Conservation (phyloP, 2,329 filamentous ascomycete genomes). For the Aspergillus pseudonomiae region DNA sequence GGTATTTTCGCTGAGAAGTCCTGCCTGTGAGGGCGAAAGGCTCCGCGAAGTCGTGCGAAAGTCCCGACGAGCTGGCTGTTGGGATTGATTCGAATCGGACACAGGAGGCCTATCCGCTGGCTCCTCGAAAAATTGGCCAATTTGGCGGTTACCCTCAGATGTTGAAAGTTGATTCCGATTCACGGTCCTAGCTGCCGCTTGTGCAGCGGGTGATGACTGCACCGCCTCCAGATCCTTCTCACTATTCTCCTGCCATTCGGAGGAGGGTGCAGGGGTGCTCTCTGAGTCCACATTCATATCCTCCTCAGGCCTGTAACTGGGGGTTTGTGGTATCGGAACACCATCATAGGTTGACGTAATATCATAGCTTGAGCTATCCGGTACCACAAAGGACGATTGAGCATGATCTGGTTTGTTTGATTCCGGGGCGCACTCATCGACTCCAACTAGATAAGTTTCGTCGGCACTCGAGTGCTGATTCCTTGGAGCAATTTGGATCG, state of each 20-base stretch:
- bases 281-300: conserved; percentile 23
- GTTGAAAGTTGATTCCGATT: conserved; percentile 41
- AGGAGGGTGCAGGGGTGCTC: conserved; percentile 20
- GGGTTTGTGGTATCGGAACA: conserved; percentile 24
- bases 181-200: conserved; percentile 45
- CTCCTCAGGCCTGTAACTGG: conserved; percentile 19
- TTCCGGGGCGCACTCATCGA: conserved; percentile 28
- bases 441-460: conserved; percentile 49
- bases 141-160: conserved; percentile 25
- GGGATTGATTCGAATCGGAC: conserved; percentile 27
- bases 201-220: conserved; percentile 49
- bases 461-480: conserved; percentile 38
- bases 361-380: conserved; percentile 27
- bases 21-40: conserved; percentile 30
- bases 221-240: conserved; percentile 46
- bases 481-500: conserved; percentile 39
- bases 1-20: conserved; percentile 31
- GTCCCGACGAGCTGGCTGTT: conserved; percentile 31
- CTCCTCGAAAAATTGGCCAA: conserved; percentile 25
- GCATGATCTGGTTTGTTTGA: conserved; percentile 23
- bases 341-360: conserved; percentile 21
- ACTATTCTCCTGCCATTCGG: conserved; percentile 30
- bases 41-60: conserved; percentile 31
- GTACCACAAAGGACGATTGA: conserved; percentile 30
- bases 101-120: conserved; percentile 24